Conservation (phyloP, 1,139 yeast species). For the Hyphopichia pseudoburtonii region DNA sequence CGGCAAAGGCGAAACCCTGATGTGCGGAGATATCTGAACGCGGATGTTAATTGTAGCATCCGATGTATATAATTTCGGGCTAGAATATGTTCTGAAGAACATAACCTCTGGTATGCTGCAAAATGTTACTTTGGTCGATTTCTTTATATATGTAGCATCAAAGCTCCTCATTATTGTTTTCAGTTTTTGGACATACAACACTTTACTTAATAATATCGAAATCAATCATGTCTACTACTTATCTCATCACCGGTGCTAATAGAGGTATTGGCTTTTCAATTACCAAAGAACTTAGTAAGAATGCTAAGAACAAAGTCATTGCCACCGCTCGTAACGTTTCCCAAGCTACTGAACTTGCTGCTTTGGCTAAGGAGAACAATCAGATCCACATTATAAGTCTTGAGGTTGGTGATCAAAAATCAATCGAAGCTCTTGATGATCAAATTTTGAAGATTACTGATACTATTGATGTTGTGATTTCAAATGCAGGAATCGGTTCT, state of each 20-base stretch:
- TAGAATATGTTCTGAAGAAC: no score
- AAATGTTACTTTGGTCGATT: no score
- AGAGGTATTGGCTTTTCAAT: constrained; percentile 18
- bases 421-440: constrained; percentile 14
- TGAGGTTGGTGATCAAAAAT: constrained; percentile 7
- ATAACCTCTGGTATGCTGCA: no score
- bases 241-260: constrained; percentile 17
- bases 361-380: background rate
- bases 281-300: constrained; percentile 10
- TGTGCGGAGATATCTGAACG: no score
- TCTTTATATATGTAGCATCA: no score
- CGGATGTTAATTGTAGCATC: no score
- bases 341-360: constrained; percentile 9
- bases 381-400: constrained; percentile 6
- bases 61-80: no score
- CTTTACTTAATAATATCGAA: no score
- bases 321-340: constrained; percentile 18
- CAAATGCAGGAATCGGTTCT: constrained; percentile 16
- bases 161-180: no score
- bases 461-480: constrained; percentile 16
- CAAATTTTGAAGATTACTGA: constrained; percentile 11
- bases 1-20: no score
- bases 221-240: constrained; percentile 5
- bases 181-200: no score
- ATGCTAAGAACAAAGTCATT: constrained; percentile 11